Conservation (phyloP, 108 stramenopile species). For the Cyclostephanos tholiformis region DNA sequence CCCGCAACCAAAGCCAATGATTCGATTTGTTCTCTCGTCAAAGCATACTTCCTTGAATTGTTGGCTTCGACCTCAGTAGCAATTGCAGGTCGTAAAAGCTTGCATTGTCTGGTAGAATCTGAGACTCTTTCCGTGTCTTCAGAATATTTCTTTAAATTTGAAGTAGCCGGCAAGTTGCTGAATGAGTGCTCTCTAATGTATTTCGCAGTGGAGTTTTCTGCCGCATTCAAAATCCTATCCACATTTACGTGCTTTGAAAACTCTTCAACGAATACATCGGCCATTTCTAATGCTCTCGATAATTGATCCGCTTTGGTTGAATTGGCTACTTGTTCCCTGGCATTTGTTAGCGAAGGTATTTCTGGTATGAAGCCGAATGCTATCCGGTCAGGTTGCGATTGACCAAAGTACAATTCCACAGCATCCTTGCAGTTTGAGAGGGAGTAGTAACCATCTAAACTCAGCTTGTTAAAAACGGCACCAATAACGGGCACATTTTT, state of each 20-base stretch:
- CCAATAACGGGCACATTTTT: slow-evolving; percentile 81
- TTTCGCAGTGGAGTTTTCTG: slow-evolving; percentile 33
- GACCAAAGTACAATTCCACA: slow-evolving; percentile 75
- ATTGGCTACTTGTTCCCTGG: slow-evolving; percentile 30
- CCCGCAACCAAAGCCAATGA: slow-evolving; percentile 43
- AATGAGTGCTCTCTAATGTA: slow-evolving; percentile 11
- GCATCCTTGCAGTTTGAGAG: slow-evolving; percentile 75
- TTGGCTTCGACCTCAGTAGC: not conserved
- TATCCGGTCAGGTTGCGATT: slow-evolving; percentile 45
- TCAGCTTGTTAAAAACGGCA: slow-evolving; percentile 87
- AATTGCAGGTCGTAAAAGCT: slow-evolving; percentile 4
- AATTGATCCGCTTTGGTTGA: slow-evolving; percentile 43
- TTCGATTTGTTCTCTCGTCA: slow-evolving; percentile 57
- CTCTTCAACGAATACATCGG: slow-evolving; percentile 53
- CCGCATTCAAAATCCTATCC: slow-evolving; percentile 50
- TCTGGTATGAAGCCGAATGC: slow-evolving; percentile 86
- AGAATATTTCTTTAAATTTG: slow-evolving; percentile 11
- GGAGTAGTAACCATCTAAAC: slow-evolving; percentile 82
- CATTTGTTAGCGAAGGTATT: slow-evolving; percentile 48
- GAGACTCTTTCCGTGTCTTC: not conserved
- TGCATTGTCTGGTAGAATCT: not conserved
- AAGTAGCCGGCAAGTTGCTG: slow-evolving; percentile 1
- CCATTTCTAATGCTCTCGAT: slow-evolving; percentile 25
- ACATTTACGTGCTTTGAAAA: slow-evolving; percentile 70
- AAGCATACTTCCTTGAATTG: not conserved